Conservation (phyloP, 257 asterid species). For the Solanum ahanhuiri region DNA sequence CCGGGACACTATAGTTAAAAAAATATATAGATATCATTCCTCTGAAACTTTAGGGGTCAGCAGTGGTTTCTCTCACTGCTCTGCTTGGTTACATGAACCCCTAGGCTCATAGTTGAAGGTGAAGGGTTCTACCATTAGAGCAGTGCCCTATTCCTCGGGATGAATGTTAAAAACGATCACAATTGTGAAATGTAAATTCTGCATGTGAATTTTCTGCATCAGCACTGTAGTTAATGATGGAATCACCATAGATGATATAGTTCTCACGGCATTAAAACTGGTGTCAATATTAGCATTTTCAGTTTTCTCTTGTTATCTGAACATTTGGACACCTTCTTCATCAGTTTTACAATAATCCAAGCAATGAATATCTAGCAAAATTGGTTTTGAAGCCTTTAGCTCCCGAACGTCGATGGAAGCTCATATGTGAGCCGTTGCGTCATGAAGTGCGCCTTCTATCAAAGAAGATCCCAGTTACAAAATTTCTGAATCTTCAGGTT, state of each 20-base stretch:
- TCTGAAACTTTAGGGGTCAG: not conserved
- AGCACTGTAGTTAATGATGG: not conserved
- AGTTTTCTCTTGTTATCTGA: not conserved
- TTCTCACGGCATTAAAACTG: not conserved
- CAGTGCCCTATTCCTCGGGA: not conserved
- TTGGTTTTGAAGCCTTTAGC: slow-evolving; percentile 88
- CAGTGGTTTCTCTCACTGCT: not conserved
- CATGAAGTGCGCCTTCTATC: slow-evolving; percentile 92
- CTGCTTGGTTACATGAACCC: not conserved
- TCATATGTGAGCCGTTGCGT: slow-evolving; percentile 65
- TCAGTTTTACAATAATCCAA: slow-evolving; percentile 74
- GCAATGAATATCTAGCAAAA: slow-evolving; percentile 79
- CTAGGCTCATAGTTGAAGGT: not conserved
- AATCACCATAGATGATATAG: not conserved
- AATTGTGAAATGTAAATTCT: not conserved
- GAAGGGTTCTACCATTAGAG: not conserved
- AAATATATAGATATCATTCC: not conserved
- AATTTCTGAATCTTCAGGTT: slow-evolving; percentile 92
- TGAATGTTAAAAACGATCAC: not conserved
- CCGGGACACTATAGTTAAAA: not conserved
- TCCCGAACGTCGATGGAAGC: slow-evolving; percentile 68
- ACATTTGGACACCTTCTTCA: not conserved
- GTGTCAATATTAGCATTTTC: not conserved
- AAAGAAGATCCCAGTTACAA: slow-evolving; percentile 81
- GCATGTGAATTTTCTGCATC: not conserved